A percentile compares a stretch with the other conserved stretches of the same genome.
These are phyloP conservation scores for Mycena belliarum DNA, from an alignment of 768 basidiomycete genomes.

Conservation along the genomic window DNA sequence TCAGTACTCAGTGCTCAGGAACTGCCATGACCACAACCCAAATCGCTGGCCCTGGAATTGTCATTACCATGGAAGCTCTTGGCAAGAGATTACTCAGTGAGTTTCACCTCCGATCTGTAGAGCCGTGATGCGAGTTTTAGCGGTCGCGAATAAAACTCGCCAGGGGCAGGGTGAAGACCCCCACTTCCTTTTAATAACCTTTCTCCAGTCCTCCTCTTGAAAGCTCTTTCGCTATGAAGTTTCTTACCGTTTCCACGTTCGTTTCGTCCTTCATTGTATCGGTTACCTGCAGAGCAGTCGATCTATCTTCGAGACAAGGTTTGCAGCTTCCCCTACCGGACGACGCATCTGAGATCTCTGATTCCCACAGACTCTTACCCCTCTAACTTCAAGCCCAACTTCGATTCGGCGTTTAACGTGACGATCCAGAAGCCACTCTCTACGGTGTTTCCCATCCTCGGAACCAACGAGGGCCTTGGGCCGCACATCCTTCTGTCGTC, in stretches of 20 bases:
- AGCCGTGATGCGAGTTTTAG: no score
- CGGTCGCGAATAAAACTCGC: no score
- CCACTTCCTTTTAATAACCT: background rate
- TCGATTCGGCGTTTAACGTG: conserved; percentile 12
- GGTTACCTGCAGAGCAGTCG: conserved; percentile 12
- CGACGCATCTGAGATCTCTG: background rate
- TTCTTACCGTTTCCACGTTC: conserved; percentile 1
- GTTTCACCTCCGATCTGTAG: no score
- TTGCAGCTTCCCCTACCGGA: background rate
- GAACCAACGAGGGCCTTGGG: conserved; percentile 12
- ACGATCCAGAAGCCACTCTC: conserved; percentile 17
- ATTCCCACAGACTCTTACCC: conserved; percentile 8
- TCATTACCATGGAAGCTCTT: no score
- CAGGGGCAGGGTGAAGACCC: no score
- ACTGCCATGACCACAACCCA: no score
- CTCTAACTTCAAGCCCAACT: conserved; percentile 22
- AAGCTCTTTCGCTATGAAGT: conserved; percentile 1
- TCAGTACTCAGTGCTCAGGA: no score
- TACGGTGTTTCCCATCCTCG: conserved; percentile 20
- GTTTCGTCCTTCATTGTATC: conserved; percentile 2
- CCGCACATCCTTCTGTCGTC: conserved; percentile 4
- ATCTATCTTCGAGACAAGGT: conserved; percentile 9
- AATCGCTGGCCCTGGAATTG: background rate
- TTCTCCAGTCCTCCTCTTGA: background rate
- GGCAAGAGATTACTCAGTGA: no score